Conservation (phyloP, 1,284 basidiomycete species). For the Veloboletus limbatus region DNA sequence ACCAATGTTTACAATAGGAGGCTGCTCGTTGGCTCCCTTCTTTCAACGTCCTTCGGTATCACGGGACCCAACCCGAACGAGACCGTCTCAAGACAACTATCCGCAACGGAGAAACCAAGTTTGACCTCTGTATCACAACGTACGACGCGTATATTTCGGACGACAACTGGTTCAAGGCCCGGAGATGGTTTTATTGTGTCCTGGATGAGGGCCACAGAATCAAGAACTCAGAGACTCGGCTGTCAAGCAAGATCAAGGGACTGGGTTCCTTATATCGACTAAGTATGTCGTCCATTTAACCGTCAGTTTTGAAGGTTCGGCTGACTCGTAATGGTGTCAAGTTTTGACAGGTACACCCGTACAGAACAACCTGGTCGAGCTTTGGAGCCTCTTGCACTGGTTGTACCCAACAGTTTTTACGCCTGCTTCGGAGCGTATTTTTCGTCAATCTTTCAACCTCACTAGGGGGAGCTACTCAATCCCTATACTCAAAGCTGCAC, state of each 20-base stretch:
- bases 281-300: slow-evolving; percentile 32
- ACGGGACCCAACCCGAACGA: slow-evolving; percentile 49
- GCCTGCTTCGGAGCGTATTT: slow-evolving; percentile 42
- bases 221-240: slow-evolving; percentile 50
- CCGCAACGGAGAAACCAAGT: slow-evolving; percentile 28
- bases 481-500: slow-evolving; percentile 46
- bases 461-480: slow-evolving; percentile 47
- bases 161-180: slow-evolving; percentile 54
- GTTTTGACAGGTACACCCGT: slow-evolving; percentile 63
- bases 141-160: slow-evolving; percentile 53
- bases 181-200: slow-evolving; percentile 54
- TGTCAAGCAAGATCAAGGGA: slow-evolving; percentile 44
- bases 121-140: slow-evolving; percentile 55
- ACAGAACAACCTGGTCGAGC: slow-evolving; percentile 61
- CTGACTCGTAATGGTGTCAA: slow-evolving; percentile 24
- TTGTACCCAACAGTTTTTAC: slow-evolving; percentile 56
- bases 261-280: slow-evolving; percentile 51
- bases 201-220: slow-evolving; percentile 63
- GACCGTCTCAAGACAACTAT: slow-evolving; percentile 42
- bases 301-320: neutral
- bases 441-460: slow-evolving; percentile 54
- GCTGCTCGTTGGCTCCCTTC: slow-evolving; percentile 53
- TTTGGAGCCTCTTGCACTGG: slow-evolving; percentile 57
- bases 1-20: slow-evolving; percentile 39
- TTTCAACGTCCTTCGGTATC: slow-evolving; percentile 47